A percentile compares a stretch with the other conserved stretches of the same genome.
These are phyloP conservation scores for Elsinoe necatrix DNA, from an alignment of 2,329 filamentous ascomycete genomes.

Conservation along the genomic window DNA sequence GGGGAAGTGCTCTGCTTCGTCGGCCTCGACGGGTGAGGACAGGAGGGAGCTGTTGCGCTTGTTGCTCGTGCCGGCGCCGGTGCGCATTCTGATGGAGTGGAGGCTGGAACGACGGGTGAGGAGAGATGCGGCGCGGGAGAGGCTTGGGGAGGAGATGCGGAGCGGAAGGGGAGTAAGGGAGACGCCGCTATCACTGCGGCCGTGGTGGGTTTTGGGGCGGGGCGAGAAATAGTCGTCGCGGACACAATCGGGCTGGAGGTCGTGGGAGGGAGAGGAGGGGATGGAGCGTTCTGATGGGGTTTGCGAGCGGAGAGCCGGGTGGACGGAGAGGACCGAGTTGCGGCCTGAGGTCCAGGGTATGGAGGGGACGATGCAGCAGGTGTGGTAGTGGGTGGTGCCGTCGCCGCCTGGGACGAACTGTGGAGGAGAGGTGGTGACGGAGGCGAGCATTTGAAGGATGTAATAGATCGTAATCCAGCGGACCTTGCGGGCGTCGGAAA, in stretches of 20 bases:
- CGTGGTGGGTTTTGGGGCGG: background rate
- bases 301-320: conserved; percentile 39
- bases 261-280: background rate
- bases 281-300: conserved; percentile 31
- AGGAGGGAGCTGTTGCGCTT: conserved; percentile 5
- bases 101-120: conserved; percentile 14
- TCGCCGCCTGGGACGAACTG: background rate
- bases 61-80: background rate
- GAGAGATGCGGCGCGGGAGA: conserved; percentile 15
- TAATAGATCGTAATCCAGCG: conserved; percentile 71
- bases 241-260: conserved; percentile 41
- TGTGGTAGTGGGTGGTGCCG: background rate
- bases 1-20: conserved; percentile 1
- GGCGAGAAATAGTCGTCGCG: conserved; percentile 31
- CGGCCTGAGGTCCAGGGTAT: conserved; percentile 48
- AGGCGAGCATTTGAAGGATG: conserved; percentile 61
- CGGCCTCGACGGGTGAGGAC: background rate
- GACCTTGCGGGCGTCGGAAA: conserved; percentile 64
- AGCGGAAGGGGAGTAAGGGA: conserved; percentile 16
- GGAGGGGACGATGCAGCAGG: conserved; percentile 19
- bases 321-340: conserved; percentile 51
- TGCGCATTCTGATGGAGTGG: background rate
- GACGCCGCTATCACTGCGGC: conserved; percentile 1
- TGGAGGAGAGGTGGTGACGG: conserved; percentile 50
- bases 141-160: conserved; percentile 15